phyloP scores from a whole-genome alignment of 1,284 basidiomycete species.

The Trichosporon ovoides region DNA sequence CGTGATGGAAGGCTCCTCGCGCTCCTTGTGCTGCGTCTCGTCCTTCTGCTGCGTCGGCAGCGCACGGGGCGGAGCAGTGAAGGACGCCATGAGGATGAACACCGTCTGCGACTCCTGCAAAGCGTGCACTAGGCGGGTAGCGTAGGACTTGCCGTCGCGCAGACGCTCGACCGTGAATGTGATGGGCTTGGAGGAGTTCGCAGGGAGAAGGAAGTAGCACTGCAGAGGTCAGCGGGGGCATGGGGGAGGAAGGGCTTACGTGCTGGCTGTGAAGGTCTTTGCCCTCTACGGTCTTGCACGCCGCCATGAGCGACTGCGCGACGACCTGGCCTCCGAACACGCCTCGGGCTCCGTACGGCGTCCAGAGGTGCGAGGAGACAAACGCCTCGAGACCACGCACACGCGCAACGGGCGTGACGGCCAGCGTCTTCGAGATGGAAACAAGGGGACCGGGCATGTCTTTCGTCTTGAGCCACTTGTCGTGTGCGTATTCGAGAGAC shows the following conservation, averaged over 20 bases:
- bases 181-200: conserved; percentile 69
- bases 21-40: background rate
- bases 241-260: too few relatives aligned
- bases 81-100: conserved; percentile 80
- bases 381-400: conserved; percentile 46
- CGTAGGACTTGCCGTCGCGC: conserved; percentile 56
- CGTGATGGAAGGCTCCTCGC: conserved; percentile 17
- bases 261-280: conserved; percentile 59
- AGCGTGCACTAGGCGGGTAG: conserved; percentile 61
- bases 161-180: conserved; percentile 79
- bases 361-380: conserved; percentile 66
- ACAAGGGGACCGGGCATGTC: conserved; percentile 14
- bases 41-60: conserved; percentile 2
- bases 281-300: conserved; percentile 65
- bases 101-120: conserved; percentile 69
- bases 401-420: conserved; percentile 12
- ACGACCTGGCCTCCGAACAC: conserved; percentile 85
- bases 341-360: conserved; percentile 64
- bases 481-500: too few relatives aligned
- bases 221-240: too few relatives aligned
- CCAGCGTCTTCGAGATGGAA: conserved; percentile 19
- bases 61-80: conserved; percentile 59
- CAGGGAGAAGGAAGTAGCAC: conserved; percentile 51
- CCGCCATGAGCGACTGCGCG: conserved; percentile 74
- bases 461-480: background rate